Base-by-base conservation (phyloP, 2,329 filamentous ascomycete species). In the Dactylellina drechsleri region DNA sequence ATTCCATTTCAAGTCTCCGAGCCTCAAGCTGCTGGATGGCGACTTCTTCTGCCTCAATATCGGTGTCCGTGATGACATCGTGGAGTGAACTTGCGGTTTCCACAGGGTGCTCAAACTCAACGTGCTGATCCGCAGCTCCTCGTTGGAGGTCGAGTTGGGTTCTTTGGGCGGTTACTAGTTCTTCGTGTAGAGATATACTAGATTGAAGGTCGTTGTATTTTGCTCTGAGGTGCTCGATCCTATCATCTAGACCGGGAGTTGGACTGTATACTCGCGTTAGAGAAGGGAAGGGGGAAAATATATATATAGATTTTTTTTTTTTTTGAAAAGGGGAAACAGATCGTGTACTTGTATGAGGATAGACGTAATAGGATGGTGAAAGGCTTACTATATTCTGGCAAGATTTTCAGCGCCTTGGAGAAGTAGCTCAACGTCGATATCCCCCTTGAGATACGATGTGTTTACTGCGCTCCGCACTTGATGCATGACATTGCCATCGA, bases 61-160 rank as follows among this genome's bases (percentile, higher is more conserved):
- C 58, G n/a, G 50, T 31, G 13, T 66, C 54, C 1, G 52, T 58
- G 15, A 54, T 20, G 18, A 28, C 23, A 31, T 23, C 12, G 6
- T 23, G 31, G 20, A 16, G 13, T 13, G 49, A 15, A 40, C 47
- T 49, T 1, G 50, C 18, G n/a, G n/a, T 20, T 47, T 62, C 41
- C 13, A 15, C 5, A 4, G 28, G 13, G 5, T 23, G 57, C 10
- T 47, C 40, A 13, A 56, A 31, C 8, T 54, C 52, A 41, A 64
- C 18, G 13, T 64, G 53, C 18, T 23, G 31, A 31, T 61, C 66
- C 3, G 20, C 31, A 15, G 16, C 43, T 3, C 71, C 64, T 43
- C 71, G 59, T 23, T 75, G 71, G 31, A 75, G 58, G 40, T 75
- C 71, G 5, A 75, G 49, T 26, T 75, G 71, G 6, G 64, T 68